Conservation (phyloP, 495 filamentous ascomycete species). For the Oleoguttula mirabilis region DNA sequence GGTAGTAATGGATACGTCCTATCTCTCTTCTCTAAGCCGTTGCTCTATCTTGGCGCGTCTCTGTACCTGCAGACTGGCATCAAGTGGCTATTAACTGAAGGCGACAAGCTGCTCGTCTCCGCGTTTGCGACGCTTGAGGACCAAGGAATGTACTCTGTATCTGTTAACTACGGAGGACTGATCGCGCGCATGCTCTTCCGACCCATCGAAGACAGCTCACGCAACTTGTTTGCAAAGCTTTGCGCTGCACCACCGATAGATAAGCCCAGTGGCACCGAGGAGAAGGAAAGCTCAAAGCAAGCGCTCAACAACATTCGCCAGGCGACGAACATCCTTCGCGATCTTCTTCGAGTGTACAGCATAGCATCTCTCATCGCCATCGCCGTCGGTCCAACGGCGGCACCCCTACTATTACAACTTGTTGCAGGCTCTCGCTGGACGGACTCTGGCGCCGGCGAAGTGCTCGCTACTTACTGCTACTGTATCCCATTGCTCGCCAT, state of each 20-base stretch:
- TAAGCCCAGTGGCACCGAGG: background rate
- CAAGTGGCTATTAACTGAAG: conserved; percentile 89
- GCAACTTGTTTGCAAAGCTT: conserved; percentile 73
- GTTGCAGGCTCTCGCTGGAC: conserved; percentile 66
- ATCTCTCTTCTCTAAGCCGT: conserved; percentile 52
- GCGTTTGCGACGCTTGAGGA: conserved; percentile 59
- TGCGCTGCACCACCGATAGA: conserved; percentile 26
- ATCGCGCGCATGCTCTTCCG: conserved; percentile 86
- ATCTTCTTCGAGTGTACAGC: conserved; percentile 48
- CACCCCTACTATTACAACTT: conserved; percentile 56
- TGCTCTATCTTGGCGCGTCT: conserved; percentile 56
- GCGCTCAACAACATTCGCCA: conserved; percentile 21
- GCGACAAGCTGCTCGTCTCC: conserved; percentile 78
- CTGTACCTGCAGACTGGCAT: conserved; percentile 77
- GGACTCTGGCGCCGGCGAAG: conserved; percentile 47
- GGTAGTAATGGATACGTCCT: conserved; percentile 39
- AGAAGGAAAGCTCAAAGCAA: background rate
- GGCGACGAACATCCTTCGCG: conserved; percentile 36
- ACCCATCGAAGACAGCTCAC: conserved; percentile 82
- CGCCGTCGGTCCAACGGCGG: conserved; percentile 57
- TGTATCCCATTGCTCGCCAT: conserved; percentile 87
- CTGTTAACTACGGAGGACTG: conserved; percentile 87
- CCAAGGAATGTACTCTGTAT: conserved; percentile 89
- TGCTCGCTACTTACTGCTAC: conserved; percentile 70
- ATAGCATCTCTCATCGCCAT: conserved; percentile 57